Evolutionary conservation across 106 monocot genomes (phyloP).

Genomic region (Triglochin maritima): DNA sequence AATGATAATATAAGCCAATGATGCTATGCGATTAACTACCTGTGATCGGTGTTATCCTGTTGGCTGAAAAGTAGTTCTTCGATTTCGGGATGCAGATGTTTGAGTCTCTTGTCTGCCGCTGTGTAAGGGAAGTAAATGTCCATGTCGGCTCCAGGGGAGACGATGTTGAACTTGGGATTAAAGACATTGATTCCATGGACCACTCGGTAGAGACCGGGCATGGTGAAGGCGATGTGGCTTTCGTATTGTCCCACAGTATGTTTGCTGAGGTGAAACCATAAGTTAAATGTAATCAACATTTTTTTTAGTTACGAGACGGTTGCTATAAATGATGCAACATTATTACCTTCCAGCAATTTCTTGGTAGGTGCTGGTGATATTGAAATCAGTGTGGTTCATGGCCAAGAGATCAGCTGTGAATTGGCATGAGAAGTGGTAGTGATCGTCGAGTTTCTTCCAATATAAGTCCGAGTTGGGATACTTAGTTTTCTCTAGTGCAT

Average conservation of each 20-base stretch:
- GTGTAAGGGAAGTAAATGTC: constrained; percentile 11
- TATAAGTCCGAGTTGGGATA: constrained; percentile 11
- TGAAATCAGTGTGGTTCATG: constrained; percentile 83
- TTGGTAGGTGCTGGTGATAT: constrained; percentile 79
- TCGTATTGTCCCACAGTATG: constrained; percentile 13
- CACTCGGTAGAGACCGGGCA: constrained; percentile 14
- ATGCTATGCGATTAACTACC: background rate
- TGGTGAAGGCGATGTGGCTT: constrained; percentile 11
- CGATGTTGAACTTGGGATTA: constrained; percentile 15
- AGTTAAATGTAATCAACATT: background rate
- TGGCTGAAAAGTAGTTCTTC: constrained; percentile 12
- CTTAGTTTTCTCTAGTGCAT: constrained; percentile 18
- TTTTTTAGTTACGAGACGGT: background rate
- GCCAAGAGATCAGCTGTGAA: constrained; percentile 48
- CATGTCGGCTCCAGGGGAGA: constrained; percentile 17
- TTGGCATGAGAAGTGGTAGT: constrained; percentile 15
- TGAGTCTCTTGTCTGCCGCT: constrained; percentile 6
- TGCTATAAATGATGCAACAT: no score
- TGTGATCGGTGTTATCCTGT: constrained; percentile 4
- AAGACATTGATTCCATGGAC: constrained; percentile 18
- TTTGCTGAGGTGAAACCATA: constrained; percentile 5
- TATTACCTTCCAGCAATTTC: constrained; percentile 77
- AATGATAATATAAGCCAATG: no score
- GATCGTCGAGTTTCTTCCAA: constrained; percentile 14
- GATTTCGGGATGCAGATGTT: background rate